Evolutionary conservation across 2,329 filamentous ascomycete species (phyloP).

Genomic region (Rosellinia necatrix): DNA sequence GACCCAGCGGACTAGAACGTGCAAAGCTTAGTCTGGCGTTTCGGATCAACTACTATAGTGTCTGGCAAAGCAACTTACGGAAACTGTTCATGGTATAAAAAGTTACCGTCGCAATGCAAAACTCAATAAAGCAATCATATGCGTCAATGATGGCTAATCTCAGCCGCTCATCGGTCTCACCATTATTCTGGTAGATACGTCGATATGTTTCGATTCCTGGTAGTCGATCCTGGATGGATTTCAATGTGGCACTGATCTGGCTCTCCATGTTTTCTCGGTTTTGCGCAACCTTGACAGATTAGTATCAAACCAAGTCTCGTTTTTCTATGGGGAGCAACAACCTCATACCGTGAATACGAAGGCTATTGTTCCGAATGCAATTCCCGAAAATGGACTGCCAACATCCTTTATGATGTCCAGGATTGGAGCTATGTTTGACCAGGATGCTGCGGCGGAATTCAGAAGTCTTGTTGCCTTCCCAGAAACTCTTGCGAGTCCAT

Average conservation of each 20-base stretch:
- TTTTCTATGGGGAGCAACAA: neutral
- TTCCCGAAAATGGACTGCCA: neutral
- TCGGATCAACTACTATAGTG: neutral
- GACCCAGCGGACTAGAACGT: neutral
- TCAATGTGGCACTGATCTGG: neutral
- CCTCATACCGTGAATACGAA: conserved; percentile 1
- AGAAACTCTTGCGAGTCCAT: neutral
- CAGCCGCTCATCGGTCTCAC: neutral
- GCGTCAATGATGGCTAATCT: neutral
- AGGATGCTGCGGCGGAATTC: neutral
- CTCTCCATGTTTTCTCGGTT: conserved; percentile 6
- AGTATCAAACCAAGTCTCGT: neutral
- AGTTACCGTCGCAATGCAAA: neutral
- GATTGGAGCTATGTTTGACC: neutral
- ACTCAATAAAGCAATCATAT: conserved; percentile 3
- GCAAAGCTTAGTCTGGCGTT: neutral
- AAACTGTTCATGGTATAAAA: conserved; percentile 2
- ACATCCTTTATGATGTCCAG: neutral
- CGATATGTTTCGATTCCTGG: conserved; percentile 4
- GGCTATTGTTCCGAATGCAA: conserved; percentile 4
- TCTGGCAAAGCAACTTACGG: neutral
- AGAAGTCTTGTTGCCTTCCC: neutral
- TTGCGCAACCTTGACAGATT: neutral
- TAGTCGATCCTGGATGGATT: conserved; percentile 3
- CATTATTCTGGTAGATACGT: conserved; percentile 2